A percentile compares a stretch with the other conserved stretches of the same genome.
These are phyloP conservation scores for Hypoxylon fuscum DNA, from an alignment of 495 filamentous ascomycete species.

Conservation along the genomic window DNA sequence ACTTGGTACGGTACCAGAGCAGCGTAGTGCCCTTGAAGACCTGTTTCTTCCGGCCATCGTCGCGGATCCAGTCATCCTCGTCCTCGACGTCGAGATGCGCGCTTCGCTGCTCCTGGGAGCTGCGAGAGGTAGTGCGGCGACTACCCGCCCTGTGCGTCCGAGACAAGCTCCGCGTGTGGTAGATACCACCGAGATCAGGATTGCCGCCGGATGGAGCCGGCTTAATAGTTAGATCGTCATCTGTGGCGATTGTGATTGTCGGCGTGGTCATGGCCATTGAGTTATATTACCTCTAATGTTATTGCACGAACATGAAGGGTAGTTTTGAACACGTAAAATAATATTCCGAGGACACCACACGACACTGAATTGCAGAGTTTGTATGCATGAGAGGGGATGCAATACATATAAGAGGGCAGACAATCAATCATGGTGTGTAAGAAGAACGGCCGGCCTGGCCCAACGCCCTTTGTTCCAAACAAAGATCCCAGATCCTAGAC, in stretches of 20 bases:
- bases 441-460: background rate
- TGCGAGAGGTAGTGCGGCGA: conserved; percentile 37
- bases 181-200: conserved; percentile 48
- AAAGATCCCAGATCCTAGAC: conserved; percentile 26
- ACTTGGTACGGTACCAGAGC: conserved; percentile 50
- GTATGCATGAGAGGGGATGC: conserved; percentile 6
- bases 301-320: conserved; percentile 6
- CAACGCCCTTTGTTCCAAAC: background rate
- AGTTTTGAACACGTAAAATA: conserved; percentile 8
- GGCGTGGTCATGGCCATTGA: conserved; percentile 21
- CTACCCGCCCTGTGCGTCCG: conserved; percentile 32
- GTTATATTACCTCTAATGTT: conserved; percentile 9
- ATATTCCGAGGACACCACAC: conserved; percentile 1
- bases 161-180: conserved; percentile 49
- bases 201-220: conserved; percentile 7
- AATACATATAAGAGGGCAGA: conserved; percentile 12
- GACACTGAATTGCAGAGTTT: background rate
- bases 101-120: conserved; percentile 32
- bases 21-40: conserved; percentile 54
- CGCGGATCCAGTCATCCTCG: conserved; percentile 50
- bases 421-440: background rate
- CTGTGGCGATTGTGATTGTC: conserved; percentile 35
- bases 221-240: conserved; percentile 32
- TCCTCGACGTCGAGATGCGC: conserved; percentile 48
- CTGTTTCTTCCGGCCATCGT: conserved; percentile 52